phyloP scores from a whole-genome alignment of 176 grass and related monocot genomes.

The Ensete ventricosum region DNA sequence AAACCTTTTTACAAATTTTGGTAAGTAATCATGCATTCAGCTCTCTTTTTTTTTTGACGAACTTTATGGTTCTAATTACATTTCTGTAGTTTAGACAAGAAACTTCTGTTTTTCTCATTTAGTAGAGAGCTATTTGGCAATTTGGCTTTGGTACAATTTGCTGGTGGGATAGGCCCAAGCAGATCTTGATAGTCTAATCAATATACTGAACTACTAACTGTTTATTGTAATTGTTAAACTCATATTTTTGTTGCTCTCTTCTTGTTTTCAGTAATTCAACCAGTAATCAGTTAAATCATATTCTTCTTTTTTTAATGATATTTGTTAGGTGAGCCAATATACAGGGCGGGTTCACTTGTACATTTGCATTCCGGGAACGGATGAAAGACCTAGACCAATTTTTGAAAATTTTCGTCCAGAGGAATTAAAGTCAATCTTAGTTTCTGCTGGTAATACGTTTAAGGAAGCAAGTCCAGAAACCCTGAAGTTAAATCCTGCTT shows the following conservation, averaged over 20 bases:
- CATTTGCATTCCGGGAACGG: conserved; percentile 63
- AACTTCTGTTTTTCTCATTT: no score
- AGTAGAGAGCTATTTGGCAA: no score
- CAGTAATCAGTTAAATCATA: neutral
- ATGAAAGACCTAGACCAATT: conserved; percentile 73
- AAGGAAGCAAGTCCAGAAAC: conserved; percentile 31
- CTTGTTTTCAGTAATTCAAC: neutral
- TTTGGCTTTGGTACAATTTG: no score
- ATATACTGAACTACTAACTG: no score
- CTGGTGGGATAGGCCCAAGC: no score
- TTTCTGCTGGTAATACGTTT: conserved; percentile 23
- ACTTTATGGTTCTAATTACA: no score
- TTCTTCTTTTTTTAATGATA: conserved; percentile 5
- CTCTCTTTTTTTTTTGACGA: no score
- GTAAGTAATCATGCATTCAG: no score
- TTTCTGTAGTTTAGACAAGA: no score
- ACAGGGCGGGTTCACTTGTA: conserved; percentile 89
- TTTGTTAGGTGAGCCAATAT: conserved; percentile 77
- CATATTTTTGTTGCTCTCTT: neutral
- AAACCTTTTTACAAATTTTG: no score
- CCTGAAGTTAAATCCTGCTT: conserved; percentile 57
- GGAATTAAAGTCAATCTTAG: conserved; percentile 57
- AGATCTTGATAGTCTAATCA: no score
- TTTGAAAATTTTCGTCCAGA: conserved; percentile 86
- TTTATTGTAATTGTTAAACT: no score